phyloP scores from a whole-genome alignment of 495 filamentous ascomycete species.

The Aspergillus egyptiacus region DNA sequence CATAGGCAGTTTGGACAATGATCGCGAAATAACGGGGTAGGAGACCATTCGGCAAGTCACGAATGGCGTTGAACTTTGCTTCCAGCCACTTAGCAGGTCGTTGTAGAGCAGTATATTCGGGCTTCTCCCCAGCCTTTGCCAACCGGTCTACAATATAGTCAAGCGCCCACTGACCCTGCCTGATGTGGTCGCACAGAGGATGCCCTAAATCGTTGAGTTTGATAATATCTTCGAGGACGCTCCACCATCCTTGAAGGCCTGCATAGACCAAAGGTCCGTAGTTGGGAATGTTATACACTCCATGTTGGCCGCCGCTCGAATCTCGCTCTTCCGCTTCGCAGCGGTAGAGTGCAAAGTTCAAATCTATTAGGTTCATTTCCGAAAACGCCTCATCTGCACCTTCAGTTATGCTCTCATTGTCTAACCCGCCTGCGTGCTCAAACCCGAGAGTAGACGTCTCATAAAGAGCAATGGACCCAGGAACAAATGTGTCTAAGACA shows the following conservation, averaged over 20 bases:
- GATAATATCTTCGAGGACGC: conserved; percentile 77
- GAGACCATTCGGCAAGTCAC: conserved; percentile 78
- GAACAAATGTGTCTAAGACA: conserved; percentile 75
- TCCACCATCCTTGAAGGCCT: conserved; percentile 98
- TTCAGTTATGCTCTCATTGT: conserved; percentile 67
- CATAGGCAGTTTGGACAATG: conserved; percentile 79
- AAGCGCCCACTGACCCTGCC: conserved; percentile 89
- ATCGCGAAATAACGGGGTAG: conserved; percentile 90
- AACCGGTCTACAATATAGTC: conserved; percentile 80
- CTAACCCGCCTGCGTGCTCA: conserved; percentile 72
- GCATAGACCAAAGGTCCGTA: conserved; percentile 86
- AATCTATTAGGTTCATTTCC: conserved; percentile 64
- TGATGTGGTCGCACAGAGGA: conserved; percentile 84
- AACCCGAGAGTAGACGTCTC: conserved; percentile 89
- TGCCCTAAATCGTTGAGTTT: conserved; percentile 87
- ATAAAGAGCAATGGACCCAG: conserved; percentile 89
- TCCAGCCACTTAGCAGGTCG: conserved; percentile 71
- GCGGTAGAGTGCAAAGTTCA: conserved; percentile 89
- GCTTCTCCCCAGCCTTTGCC: conserved; percentile 59
- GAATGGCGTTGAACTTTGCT: conserved; percentile 76
- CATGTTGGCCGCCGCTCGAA: conserved; percentile 70
- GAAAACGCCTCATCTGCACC: conserved; percentile 77
- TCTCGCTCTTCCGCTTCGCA: conserved; percentile 91
- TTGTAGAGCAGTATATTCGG: conserved; percentile 52
- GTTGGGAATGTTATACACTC: conserved; percentile 79